Evolutionary conservation across 768 basidiomycete genomes (phyloP), one percentile per base, ranked within the genome.

Genomic region (Coprinellus aureogranulatus): DNA sequence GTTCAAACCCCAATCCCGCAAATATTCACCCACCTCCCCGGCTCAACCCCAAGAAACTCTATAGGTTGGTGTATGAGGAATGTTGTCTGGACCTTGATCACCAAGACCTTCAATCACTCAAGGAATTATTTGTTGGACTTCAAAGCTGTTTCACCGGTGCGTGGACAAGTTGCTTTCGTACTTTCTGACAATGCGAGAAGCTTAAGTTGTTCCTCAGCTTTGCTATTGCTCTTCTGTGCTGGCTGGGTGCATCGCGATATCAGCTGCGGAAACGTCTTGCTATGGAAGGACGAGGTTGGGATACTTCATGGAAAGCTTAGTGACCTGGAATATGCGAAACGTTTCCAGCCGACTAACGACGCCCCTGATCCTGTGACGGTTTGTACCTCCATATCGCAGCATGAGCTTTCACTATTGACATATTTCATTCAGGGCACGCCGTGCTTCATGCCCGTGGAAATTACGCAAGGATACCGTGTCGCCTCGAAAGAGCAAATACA

Each of bases 231-330:
- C 55, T 42, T 25, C 23, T 42, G 53, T 18, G 53, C 53, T 9
- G 23, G 30, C 22, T 58, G 53, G 53, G 48, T 52, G 10, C 57
- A 61, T n/a, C 4, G 56, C 4, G 56, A 61, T 37, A 46, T 61
- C 16, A 54, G 60, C 34, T 12, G 51, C 6, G 46, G 53, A 1
- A 61, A 58, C 23, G 45, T 61, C 28, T 22, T 54, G 4, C 27
- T 53, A 2, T 18, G 27, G 27, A 22, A 23, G 12, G 31, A 49
- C 11, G 14, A 16, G 3, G 37, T 2, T 0, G 37, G 34, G 5
- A 5, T n/a, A 12, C 10, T 27, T 16, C 18, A 23, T n/a, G 50
- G 41, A 2, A 61, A 57, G 27, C 55, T 57, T 12, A 40, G 49
- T 26, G 55, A 61, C 20, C 40, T 61, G 1, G 59, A 61, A 22